These are phyloP conservation scores for Phytopythium mirpurense DNA, from an alignment of 352 stramenopile genomes.

Conservation along the genomic window DNA sequence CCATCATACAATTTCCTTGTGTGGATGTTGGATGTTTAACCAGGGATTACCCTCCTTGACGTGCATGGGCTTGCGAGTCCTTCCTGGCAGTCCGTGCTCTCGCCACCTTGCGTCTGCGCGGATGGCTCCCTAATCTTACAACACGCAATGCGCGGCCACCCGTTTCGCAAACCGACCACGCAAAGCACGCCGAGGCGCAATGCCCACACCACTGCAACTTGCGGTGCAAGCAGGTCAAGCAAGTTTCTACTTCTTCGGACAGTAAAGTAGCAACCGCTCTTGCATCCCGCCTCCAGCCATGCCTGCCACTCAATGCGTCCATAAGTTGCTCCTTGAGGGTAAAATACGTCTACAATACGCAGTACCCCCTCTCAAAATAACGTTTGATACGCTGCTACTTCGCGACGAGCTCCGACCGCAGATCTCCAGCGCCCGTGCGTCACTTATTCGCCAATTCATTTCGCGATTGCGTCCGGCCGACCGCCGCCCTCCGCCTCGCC, in stretches of 20 bases:
- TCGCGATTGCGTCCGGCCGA: background rate
- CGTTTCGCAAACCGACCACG: background rate
- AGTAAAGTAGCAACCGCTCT: too few species aligned
- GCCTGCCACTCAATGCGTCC: too few species aligned
- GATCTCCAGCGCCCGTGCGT: too few species aligned
- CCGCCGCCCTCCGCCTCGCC: background rate
- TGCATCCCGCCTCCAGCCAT: too few species aligned
- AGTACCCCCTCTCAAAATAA: conserved; percentile 1
- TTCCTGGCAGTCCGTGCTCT: background rate
- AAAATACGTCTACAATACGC: background rate
- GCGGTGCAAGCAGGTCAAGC: conserved; percentile 3
- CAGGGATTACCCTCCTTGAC: too few species aligned
- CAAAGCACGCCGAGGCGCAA: background rate
- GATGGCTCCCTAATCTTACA: background rate
- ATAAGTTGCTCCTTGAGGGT: conserved; percentile 1
- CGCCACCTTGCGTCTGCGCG: conserved; percentile 6
- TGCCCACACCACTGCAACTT: background rate
- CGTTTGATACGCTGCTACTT: background rate
- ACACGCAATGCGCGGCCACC: background rate
- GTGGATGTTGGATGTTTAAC: too few species aligned
- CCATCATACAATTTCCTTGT: too few species aligned
- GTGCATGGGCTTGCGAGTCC: too few species aligned
- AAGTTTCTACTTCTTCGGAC: too few species aligned
- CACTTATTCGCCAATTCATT: too few species aligned
- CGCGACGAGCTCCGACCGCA: too few species aligned